Conservation (phyloP, 2,329 filamentous ascomycete species). For the Colletotrichum caudatum region DNA sequence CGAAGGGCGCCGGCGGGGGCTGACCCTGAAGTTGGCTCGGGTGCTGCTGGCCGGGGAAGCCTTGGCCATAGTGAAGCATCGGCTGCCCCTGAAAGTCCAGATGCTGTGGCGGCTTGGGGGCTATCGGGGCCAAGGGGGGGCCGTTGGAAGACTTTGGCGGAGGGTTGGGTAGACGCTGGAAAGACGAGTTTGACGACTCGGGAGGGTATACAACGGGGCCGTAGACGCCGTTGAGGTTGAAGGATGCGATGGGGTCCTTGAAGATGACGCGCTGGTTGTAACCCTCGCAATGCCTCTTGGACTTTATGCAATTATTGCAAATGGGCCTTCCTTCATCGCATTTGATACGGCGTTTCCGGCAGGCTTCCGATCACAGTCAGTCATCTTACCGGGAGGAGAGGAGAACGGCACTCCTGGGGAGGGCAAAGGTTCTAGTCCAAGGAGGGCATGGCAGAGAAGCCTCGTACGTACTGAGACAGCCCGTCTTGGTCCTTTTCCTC, state of each 20-base stretch:
- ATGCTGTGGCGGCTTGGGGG: constrained; percentile 62
- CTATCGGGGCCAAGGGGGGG: constrained; percentile 59
- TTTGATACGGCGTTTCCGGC: constrained; percentile 94
- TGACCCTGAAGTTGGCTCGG: constrained; percentile 43
- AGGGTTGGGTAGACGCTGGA: constrained; percentile 58
- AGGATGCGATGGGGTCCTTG: constrained; percentile 76
- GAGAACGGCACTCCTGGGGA: neutral
- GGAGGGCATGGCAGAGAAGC: neutral
- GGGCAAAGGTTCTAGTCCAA: neutral
- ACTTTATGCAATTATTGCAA: constrained; percentile 88
- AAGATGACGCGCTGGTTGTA: constrained; percentile 86
- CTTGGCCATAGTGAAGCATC: constrained; percentile 49
- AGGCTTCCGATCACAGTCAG: constrained; percentile 68
- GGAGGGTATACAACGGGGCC: constrained; percentile 60
- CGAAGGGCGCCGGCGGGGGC: constrained; percentile 37
- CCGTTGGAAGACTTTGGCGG: constrained; percentile 56
- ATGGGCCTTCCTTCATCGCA: constrained; percentile 90
- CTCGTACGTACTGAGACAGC: constrained; percentile 80
- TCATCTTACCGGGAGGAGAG: constrained; percentile 16
- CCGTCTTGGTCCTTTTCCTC: constrained; percentile 88
- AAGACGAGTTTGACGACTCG: constrained; percentile 59
- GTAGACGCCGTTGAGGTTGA: constrained; percentile 59
- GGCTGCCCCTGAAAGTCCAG: constrained; percentile 50
- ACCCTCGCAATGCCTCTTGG: constrained; percentile 84
- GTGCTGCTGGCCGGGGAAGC: constrained; percentile 44